phyloP scores from a whole-genome alignment of 1,284 basidiomycete species.

The Ganoderma multipileum region DNA sequence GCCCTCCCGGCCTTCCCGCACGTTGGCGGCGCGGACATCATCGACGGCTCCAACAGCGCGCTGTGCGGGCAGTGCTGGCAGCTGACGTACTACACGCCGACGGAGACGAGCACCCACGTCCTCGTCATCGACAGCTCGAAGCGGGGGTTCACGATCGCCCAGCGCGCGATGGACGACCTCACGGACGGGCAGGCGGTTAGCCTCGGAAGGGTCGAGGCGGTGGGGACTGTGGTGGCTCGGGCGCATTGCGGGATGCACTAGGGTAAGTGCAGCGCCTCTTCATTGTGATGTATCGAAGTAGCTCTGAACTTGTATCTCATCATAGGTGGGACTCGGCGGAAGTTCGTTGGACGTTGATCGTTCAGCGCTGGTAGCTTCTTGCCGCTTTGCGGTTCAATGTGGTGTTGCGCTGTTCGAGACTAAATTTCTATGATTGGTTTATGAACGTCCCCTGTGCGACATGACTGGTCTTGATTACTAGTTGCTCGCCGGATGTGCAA shows the following conservation, averaged over 20 bases:
- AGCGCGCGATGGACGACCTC: conserved; percentile 36
- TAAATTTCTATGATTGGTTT: no score
- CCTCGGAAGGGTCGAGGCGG: conserved; percentile 30
- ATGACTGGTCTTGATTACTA: no score
- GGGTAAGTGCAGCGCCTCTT: background rate
- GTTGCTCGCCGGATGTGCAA: background rate
- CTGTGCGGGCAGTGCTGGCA: conserved; percentile 54
- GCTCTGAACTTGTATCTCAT: background rate
- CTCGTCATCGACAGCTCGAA: conserved; percentile 47
- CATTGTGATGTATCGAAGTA: no score
- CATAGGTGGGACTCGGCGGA: no score
- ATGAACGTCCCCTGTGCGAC: no score
- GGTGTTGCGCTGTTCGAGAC: no score
- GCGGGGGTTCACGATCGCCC: conserved; percentile 46
- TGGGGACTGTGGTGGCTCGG: background rate
- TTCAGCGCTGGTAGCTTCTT: background rate
- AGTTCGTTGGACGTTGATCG: background rate
- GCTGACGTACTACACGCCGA: conserved; percentile 42
- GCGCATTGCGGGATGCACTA: background rate
- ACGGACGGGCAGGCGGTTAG: conserved; percentile 30
- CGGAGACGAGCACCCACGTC: conserved; percentile 39
- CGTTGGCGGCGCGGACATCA: conserved; percentile 51
- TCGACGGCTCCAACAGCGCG: conserved; percentile 47
- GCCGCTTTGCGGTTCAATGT: no score
- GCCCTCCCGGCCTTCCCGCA: conserved; percentile 46